Percentiles rank a stretch among this genome's conserved stretches.
Conservation (phyloP, 169 alveolate genomes). For the Cryptosporidium sp. region DNA sequence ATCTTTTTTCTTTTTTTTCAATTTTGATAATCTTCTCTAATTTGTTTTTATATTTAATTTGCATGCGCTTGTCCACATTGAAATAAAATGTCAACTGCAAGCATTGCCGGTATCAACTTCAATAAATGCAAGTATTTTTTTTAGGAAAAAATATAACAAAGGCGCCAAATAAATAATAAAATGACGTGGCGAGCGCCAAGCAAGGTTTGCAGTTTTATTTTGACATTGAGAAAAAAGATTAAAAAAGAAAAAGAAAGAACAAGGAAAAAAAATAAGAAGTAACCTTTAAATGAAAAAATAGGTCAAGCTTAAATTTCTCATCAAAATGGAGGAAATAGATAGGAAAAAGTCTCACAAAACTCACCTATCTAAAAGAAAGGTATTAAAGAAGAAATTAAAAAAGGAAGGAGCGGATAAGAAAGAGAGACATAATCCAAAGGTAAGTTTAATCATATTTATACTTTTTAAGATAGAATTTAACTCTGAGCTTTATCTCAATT, state of each 20-base stretch:
- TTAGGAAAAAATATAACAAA: neutral
- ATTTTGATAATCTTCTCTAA: neutral
- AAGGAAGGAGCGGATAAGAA: slow-evolving; percentile 78
- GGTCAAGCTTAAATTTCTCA: neutral
- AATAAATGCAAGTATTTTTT: neutral
- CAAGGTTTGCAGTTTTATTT: slow-evolving; percentile 3
- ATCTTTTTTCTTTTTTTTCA: neutral
- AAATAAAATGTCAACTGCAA: neutral
- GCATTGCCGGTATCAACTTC: neutral
- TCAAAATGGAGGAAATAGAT: slow-evolving; percentile 66
- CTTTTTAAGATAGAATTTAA: neutral
- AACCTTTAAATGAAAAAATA: slow-evolving; percentile 1
- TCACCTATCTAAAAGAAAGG: slow-evolving; percentile 56
- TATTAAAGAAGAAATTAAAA: slow-evolving; percentile 61
- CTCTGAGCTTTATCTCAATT: neutral
- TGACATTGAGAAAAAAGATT: slow-evolving; percentile 16
- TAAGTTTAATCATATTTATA: slow-evolving; percentile 4
- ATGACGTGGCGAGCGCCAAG: slow-evolving; percentile 41
- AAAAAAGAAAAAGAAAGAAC: neutral
- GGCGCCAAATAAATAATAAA: neutral
- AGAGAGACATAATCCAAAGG: slow-evolving; percentile 88
- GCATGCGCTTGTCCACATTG: slow-evolving; percentile 3
- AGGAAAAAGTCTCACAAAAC: slow-evolving; percentile 60
- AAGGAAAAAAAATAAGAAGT: neutral
- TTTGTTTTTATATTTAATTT: neutral